Conservation (phyloP, 2,329 filamentous ascomycete species). For the Cordyceps cateniannulata region DNA sequence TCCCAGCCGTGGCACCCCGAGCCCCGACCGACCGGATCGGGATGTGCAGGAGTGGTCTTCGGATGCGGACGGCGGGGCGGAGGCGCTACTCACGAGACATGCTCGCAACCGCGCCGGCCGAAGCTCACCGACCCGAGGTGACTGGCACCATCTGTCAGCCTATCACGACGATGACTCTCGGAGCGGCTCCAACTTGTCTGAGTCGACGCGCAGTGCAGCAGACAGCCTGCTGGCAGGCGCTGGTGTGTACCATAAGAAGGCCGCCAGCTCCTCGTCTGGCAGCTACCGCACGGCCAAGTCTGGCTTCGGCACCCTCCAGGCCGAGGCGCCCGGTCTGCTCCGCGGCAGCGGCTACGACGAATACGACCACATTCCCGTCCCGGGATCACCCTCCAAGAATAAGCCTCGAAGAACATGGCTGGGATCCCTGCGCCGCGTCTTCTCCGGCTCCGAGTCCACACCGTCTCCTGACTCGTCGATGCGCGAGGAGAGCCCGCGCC, state of each 20-base stretch:
- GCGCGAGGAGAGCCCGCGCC: slow-evolving; percentile 23
- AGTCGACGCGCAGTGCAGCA: slow-evolving; percentile 42
- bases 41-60: slow-evolving; percentile 54
- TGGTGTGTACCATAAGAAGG: slow-evolving; percentile 29
- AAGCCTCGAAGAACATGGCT: slow-evolving; percentile 58
- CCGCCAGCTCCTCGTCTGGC: slow-evolving; percentile 35
- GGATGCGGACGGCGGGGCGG: slow-evolving; percentile 45
- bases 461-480: slow-evolving; percentile 19
- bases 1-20: slow-evolving; percentile 32
- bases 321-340: slow-evolving; percentile 44
- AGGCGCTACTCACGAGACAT: slow-evolving; percentile 43
- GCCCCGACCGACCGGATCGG: slow-evolving; percentile 40
- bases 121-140: slow-evolving; percentile 32
- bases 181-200: slow-evolving; percentile 51
- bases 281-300: slow-evolving; percentile 50
- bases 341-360: slow-evolving; percentile 25
- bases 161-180: slow-evolving; percentile 41
- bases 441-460: slow-evolving; percentile 39
- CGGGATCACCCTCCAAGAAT: slow-evolving; percentile 50
- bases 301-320: slow-evolving; percentile 44
- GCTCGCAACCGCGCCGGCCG: slow-evolving; percentile 28
- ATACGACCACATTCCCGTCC: slow-evolving; percentile 28
- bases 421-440: slow-evolving; percentile 59
- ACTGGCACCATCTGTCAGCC: slow-evolving; percentile 30
- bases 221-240: slow-evolving; percentile 34